Percentiles rank a stretch among this genome's conserved stretches.
These are phyloP conservation scores for Elongisporangium undulatum DNA, from an alignment of 352 stramenopile species.

Conservation along the genomic window DNA sequence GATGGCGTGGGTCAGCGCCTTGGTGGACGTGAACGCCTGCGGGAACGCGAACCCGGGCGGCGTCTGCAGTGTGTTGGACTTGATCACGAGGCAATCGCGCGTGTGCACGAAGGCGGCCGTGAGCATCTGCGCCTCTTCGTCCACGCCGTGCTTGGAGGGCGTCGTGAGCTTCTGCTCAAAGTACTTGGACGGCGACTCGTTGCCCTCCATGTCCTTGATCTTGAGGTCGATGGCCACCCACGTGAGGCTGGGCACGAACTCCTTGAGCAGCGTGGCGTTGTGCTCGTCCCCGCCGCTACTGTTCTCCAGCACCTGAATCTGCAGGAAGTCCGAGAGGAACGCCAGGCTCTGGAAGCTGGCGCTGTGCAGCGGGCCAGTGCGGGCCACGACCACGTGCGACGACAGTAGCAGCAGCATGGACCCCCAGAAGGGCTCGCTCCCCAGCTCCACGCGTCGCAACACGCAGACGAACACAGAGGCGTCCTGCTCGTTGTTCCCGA, in stretches of 20 bases:
- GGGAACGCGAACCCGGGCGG: slow-evolving; percentile 18
- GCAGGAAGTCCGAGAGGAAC: slow-evolving; percentile 45
- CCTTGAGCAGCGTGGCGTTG: slow-evolving; percentile 41
- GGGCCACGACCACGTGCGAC: slow-evolving; percentile 51
- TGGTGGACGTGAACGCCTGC: slow-evolving; percentile 48
- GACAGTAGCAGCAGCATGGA: slow-evolving; percentile 50
- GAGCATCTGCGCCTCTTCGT: slow-evolving; percentile 49
- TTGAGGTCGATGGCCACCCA: slow-evolving; percentile 75
- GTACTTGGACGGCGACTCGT: slow-evolving; percentile 54
- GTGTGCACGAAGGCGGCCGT: slow-evolving; percentile 28
- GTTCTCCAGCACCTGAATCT: slow-evolving; percentile 36
- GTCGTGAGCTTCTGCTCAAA: slow-evolving; percentile 60
- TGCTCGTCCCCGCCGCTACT: slow-evolving; percentile 12
- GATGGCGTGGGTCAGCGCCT: slow-evolving; percentile 49
- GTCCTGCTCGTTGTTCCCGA: slow-evolving; percentile 44
- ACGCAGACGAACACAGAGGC: slow-evolving; percentile 44
- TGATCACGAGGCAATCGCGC: slow-evolving; percentile 61
- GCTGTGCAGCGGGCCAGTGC: slow-evolving; percentile 26
- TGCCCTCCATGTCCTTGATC: slow-evolving; percentile 73
- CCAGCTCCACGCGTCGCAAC: slow-evolving; percentile 43
- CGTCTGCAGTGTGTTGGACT: slow-evolving; percentile 37
- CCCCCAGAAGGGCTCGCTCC: slow-evolving; percentile 54
- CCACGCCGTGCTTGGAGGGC: slow-evolving; percentile 23
- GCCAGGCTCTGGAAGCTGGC: slow-evolving; percentile 35
- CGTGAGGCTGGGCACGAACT: slow-evolving; percentile 50